These are phyloP conservation scores for Lycium barbarum DNA, from an alignment of 257 asterid genomes.

Conservation along the genomic window DNA sequence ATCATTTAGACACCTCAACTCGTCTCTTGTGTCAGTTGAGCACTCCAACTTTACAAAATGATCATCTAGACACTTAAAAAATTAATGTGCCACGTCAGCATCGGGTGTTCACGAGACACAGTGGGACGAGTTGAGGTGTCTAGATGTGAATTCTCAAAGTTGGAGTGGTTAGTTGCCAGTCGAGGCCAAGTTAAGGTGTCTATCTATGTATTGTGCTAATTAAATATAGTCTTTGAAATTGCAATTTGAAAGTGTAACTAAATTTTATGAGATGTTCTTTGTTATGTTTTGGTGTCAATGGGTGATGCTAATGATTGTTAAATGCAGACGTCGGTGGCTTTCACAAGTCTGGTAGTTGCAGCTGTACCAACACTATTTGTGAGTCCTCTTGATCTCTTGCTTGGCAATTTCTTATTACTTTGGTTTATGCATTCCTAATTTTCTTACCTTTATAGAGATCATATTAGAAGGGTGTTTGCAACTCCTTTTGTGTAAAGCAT, in stretches of 20 bases:
- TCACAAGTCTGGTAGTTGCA: constrained; percentile 72
- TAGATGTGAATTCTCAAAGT: no score
- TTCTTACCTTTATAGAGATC: background rate
- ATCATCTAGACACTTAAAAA: no score
- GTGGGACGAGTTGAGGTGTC: no score
- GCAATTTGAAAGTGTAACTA: background rate
- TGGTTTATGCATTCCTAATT: background rate
- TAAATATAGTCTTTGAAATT: background rate
- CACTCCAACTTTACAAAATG: no score
- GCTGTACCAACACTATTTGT: constrained; percentile 83
- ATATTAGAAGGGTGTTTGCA: background rate
- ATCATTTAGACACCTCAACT: no score
- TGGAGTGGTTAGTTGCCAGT: background rate
- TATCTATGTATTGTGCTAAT: background rate
- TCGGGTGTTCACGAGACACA: no score
- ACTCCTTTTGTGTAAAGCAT: background rate
- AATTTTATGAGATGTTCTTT: background rate
- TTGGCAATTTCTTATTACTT: background rate
- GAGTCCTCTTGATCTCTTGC: constrained; percentile 40
- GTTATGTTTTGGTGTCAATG: background rate
- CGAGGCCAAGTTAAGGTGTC: no score
- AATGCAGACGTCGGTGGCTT: constrained; percentile 68
- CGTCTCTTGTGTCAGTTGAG: no score
- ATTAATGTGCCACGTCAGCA: no score
- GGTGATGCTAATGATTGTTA: background rate